Base-by-base conservation (phyloP, 2,329 filamentous ascomycete genomes). In the Tolypocladium endophyticum region DNA sequence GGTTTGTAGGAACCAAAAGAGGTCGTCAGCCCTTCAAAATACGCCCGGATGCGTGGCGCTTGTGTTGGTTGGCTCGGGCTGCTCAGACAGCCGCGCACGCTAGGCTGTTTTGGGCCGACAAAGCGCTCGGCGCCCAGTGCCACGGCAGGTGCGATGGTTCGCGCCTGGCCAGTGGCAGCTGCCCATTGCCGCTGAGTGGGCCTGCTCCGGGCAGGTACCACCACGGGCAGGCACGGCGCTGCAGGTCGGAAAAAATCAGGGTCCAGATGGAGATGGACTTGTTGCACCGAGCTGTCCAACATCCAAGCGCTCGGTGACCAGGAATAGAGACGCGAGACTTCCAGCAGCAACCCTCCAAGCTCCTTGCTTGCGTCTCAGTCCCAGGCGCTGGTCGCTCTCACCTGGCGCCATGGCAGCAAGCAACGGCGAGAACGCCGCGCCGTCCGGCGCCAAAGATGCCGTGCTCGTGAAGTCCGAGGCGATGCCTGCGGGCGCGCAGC, bases 381-480 rank as follows among this genome's bases (percentile, higher is more conserved):
- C 50, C 2, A 25, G 5, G 4, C 20, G 39, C 54, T 59, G 25
- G 30, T 33, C 9, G 11, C 35, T 38, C 9, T 16, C 20, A n/a
- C 25, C 28, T 11, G 9, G 38, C 16, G 43, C 54, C 58, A 76
- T 76, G 73, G 65, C 69, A 53, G 65, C 68, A 52, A 73, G 75
- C 61, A 64, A 67, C 43, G 67, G 67, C 47, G 74, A 78, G 4
- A 57, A 52, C 66, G 71, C 71, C 33, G 81, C 82, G n/a, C 87
- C 87, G 7, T 71, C 79, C 14, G 80, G 80, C 63, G 87, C 86
- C 60, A 90, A 87, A 55, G 85, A 89, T 72, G 93, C 93, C 36
- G 93, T 97, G 55, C 81, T 97, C 57, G 88, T 93, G 66, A 81
- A 87, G 56, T 97, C 93, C 1, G 87, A 89, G 60, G 88, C 90